Conservation (phyloP, 129 eudicot genomes). For the Artemisia annua region DNA sequence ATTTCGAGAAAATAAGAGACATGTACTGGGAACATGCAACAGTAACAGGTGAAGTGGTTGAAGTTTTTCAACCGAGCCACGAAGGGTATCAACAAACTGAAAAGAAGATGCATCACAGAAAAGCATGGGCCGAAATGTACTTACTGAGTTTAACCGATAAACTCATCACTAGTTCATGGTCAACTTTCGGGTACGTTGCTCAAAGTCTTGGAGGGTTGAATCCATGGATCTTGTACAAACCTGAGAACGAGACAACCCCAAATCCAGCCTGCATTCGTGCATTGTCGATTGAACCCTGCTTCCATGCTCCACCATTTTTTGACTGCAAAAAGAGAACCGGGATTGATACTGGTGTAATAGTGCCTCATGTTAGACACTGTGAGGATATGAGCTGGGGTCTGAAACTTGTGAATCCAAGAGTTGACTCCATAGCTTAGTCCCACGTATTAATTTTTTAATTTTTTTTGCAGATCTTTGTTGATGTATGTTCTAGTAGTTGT, state of each 20-base stretch:
- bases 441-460: not conserved
- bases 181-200: conserved; percentile 86
- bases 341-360: conserved; percentile 53
- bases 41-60: conserved; percentile 46
- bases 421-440: conserved; percentile 20
- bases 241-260: conserved; percentile 58
- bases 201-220: conserved; percentile 83
- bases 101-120: conserved; percentile 59
- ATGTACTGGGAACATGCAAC: conserved; percentile 76
- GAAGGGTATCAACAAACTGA: conserved; percentile 67
- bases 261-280: conserved; percentile 72
- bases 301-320: conserved; percentile 77
- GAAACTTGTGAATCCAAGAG: conserved; percentile 50
- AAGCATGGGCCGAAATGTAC: conserved; percentile 90
- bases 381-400: conserved; percentile 87
- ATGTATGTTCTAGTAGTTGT: conserved; percentile 24
- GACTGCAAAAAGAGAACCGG: conserved; percentile 66
- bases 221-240: conserved; percentile 82
- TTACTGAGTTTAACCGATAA: conserved; percentile 63
- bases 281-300: conserved; percentile 83
- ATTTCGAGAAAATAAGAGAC: conserved; percentile 56
- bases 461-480: not conserved
- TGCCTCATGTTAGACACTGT: conserved; percentile 73
- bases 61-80: conserved; percentile 72
- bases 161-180: conserved; percentile 79